phyloP scores from a whole-genome alignment of 2,329 filamentous ascomycete species.

The Venturia nashicola region DNA sequence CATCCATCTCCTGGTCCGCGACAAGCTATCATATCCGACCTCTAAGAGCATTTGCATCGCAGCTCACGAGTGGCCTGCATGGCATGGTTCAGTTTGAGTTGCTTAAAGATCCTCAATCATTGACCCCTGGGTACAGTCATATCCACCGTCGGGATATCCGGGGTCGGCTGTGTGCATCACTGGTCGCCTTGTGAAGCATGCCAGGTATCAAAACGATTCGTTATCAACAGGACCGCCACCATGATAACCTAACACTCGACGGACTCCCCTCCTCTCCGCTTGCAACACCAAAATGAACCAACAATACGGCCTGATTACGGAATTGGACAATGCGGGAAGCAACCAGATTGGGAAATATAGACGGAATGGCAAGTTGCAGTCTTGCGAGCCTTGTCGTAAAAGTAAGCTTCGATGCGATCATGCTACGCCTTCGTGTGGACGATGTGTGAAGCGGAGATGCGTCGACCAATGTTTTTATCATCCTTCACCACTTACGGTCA shows the following conservation, averaged over 20 bases:
- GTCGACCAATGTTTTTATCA: constrained; percentile 23
- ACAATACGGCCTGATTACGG: background rate
- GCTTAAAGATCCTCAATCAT: background rate
- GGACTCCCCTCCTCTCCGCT: background rate
- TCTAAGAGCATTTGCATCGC: background rate
- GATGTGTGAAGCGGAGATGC: constrained; percentile 19
- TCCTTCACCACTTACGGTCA: constrained; percentile 18
- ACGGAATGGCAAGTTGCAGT: constrained; percentile 26
- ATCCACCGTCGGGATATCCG: background rate
- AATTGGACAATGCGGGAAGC: background rate
- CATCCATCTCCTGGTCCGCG: background rate
- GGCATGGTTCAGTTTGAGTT: background rate
- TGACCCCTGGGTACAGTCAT: background rate
- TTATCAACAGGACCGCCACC: background rate
- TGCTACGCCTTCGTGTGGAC: constrained; percentile 22
- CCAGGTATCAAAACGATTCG: background rate
- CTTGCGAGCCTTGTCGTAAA: constrained; percentile 23
- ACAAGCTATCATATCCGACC: background rate
- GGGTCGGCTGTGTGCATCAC: too few species aligned
- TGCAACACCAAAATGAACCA: background rate
- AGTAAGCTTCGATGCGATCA: constrained; percentile 24
- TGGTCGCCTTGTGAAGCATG: too few species aligned
- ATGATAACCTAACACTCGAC: background rate
- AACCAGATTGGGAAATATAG: constrained; percentile 13
- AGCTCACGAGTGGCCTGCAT: background rate